Evolutionary conservation across 2,329 filamentous ascomycete species (phyloP).

Genomic region (Thermothelomyces thermophilus): DNA sequence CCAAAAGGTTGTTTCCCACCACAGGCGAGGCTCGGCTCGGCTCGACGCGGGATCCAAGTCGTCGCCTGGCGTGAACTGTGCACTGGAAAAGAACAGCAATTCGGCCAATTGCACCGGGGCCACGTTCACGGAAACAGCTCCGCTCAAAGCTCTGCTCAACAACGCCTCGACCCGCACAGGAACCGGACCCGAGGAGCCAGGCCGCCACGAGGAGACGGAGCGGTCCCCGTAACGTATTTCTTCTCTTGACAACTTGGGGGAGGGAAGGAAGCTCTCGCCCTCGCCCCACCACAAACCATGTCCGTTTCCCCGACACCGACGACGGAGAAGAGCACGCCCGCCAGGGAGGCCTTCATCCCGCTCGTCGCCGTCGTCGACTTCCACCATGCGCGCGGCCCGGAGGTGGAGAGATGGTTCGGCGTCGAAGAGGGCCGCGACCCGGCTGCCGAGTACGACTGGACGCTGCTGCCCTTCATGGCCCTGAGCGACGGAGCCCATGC

Average conservation of each 20-base stretch:
- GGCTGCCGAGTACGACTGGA: conserved; percentile 80
- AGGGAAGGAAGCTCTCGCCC: too few relatives aligned
- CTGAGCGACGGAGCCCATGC: conserved; percentile 92
- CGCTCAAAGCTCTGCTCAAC: too few relatives aligned
- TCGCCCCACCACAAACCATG: too few relatives aligned
- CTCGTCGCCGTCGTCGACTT: conserved; percentile 77
- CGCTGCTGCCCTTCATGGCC: conserved; percentile 86
- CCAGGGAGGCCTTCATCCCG: conserved; percentile 46
- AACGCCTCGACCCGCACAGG: too few relatives aligned
- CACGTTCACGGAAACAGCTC: background rate
- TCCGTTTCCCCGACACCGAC: conserved; percentile 14
- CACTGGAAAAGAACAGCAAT: background rate
- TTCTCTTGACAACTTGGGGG: too few relatives aligned
- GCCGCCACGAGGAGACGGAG: too few relatives aligned
- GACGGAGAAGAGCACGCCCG: background rate
- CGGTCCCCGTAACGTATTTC: too few relatives aligned
- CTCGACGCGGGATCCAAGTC: background rate
- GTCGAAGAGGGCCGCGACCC: conserved; percentile 68
- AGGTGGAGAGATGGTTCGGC: conserved; percentile 90
- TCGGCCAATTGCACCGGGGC: background rate
- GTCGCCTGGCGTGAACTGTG: too few relatives aligned
- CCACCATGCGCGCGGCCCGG: conserved; percentile 79
- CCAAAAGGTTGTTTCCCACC: too few relatives aligned
- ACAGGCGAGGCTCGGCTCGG: too few relatives aligned
- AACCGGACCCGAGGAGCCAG: too few relatives aligned